These are phyloP conservation scores for Gillenia trifoliata DNA, from an alignment of 306 rosid species.

Conservation along the genomic window DNA sequence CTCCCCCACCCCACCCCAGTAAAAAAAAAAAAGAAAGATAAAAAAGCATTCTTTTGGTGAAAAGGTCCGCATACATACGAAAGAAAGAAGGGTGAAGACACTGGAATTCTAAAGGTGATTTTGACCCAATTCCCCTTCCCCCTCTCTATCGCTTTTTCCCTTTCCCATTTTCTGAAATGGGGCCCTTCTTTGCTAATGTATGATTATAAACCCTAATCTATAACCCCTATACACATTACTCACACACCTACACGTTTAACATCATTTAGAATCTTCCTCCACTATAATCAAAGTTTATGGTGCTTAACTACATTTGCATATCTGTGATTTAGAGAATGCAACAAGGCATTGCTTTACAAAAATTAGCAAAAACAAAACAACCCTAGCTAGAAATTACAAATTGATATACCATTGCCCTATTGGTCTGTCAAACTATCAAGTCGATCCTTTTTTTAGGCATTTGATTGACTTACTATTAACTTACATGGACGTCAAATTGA, in stretches of 20 bases:
- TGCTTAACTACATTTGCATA: neutral
- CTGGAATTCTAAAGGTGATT: constrained; percentile 26
- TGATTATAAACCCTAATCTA: neutral
- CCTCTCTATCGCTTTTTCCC: neutral
- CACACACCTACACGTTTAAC: neutral
- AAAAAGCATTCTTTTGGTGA: constrained; percentile 8
- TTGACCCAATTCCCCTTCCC: constrained; percentile 22
- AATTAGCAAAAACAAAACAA: neutral
- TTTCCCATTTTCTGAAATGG: constrained; percentile 9
- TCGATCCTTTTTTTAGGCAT: neutral
- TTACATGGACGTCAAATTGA: neutral
- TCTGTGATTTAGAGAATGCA: neutral
- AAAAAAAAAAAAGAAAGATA: neutral
- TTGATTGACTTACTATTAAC: neutral
- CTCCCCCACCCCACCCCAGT: neutral
- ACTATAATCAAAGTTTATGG: neutral
- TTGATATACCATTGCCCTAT: neutral
- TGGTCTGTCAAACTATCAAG: neutral
- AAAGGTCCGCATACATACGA: constrained; percentile 26
- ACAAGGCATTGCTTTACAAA: neutral
- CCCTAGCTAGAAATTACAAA: neutral
- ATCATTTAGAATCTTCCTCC: neutral
- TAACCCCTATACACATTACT: neutral
- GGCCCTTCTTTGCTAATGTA: neutral
- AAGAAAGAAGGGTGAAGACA: constrained; percentile 17